phyloP scores from a whole-genome alignment of 441 rosid genomes.

The Arabidopsis hybrid region DNA sequence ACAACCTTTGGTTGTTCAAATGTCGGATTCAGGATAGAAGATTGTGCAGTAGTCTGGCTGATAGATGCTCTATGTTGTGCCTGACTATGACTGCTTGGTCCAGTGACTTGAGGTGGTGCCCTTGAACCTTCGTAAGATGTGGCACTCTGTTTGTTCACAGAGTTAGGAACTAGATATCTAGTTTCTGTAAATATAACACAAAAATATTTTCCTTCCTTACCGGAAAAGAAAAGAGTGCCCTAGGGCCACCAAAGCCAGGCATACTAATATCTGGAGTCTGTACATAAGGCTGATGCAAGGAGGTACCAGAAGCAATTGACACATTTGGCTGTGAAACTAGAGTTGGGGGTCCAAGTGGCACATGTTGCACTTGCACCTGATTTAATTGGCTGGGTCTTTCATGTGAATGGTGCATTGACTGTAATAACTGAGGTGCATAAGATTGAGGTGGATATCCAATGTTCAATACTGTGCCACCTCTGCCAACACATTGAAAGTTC shows the following conservation, averaged over 20 bases:
- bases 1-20: conserved; percentile 59
- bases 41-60: conserved; percentile 52
- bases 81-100: conserved; percentile 53
- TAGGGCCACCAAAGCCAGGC: conserved; percentile 63
- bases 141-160: conserved; percentile 56
- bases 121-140: conserved; percentile 66
- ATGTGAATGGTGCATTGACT: conserved; percentile 65
- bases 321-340: conserved; percentile 60
- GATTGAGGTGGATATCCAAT: conserved; percentile 72
- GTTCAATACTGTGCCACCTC: conserved; percentile 62
- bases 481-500: conserved; percentile 69
- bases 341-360: conserved; percentile 57
- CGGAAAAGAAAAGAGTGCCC: conserved; percentile 62
- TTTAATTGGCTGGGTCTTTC: conserved; percentile 67
- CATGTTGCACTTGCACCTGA: conserved; percentile 56
- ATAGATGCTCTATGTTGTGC: conserved; percentile 58
- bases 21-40: conserved; percentile 51
- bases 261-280: conserved; percentile 58
- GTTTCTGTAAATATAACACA: conserved; percentile 31
- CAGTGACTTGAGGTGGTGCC: conserved; percentile 58
- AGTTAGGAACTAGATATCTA: conserved; percentile 24
- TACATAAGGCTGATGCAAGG: conserved; percentile 58
- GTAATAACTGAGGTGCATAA: conserved; percentile 67
- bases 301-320: conserved; percentile 55
- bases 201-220: conserved; percentile 51